Base-by-base conservation (phyloP, 495 filamentous ascomycete species). In the Beverwykella pulmonaria region DNA sequence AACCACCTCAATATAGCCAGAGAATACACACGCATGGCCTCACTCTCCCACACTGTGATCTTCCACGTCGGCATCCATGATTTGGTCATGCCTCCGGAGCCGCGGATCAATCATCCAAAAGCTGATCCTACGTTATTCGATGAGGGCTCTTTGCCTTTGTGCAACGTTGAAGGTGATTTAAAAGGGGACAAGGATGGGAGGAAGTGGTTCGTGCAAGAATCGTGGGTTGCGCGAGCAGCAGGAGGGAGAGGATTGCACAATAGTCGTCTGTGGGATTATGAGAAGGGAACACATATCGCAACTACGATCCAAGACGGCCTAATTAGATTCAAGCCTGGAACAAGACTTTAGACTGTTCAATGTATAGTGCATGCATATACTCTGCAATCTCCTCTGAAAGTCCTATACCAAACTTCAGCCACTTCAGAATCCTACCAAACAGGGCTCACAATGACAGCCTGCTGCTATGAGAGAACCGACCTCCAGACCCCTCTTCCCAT, bases 161-260 rank as follows among this genome's bases (percentile, higher is more conserved):
- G 60, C 30, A 63, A 55, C 25, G 19, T 48, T 9, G 32, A 54
- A 47, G 50, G 36, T 7, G 30, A 63, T 25, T 22, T n/a, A 14
- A 20, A 55, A 1, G 32, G 60, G 1, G 60, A 55, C 23, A 71
- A 80, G 26, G 75, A 80, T 49, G 78, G 74, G 70, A 70, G 73
- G 46, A 83, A 82, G 50, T 91, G 89, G 89, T 91, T 87, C 76
- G 74, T 86, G 25, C 86, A 90, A 75, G 89, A 92, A 75, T 81
- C 80, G 4, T 83, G 81, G 75, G 86, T 85, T 44, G 83, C 83
- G 12, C 74, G 84, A 25, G 78, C 81, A 5, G 83, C 77, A 17
- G 79, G 80, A 10, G 88, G 86, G 14, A 77, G 87, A 54, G 86
- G 78, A 1, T 77, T 87, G 26, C 79, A 89, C 67, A 81, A 85